These are phyloP conservation scores for Alloascoidea hylecoeti DNA, from an alignment of 805 yeast genomes.

Conservation along the genomic window DNA sequence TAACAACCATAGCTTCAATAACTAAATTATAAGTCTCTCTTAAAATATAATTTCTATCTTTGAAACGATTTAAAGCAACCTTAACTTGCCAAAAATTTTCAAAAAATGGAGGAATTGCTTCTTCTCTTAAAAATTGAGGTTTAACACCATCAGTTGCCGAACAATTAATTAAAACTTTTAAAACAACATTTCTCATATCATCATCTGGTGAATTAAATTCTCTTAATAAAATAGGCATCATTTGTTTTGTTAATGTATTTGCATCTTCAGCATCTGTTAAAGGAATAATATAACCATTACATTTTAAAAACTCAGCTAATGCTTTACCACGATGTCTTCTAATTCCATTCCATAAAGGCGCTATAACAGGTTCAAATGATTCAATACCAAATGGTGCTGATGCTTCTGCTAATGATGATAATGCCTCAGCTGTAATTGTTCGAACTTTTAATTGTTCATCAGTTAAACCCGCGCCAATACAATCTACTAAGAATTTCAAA, in stretches of 20 bases:
- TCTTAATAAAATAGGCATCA: constrained; percentile 49
- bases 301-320: constrained; percentile 61
- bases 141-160: constrained; percentile 44
- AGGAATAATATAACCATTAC: constrained; percentile 72
- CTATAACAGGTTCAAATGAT: constrained; percentile 61
- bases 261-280: constrained; percentile 78
- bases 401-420: constrained; percentile 67
- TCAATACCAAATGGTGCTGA: constrained; percentile 84
- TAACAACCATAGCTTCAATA: constrained; percentile 52
- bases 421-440: constrained; percentile 53
- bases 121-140: constrained; percentile 29
- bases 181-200: constrained; percentile 67
- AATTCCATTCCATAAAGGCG: constrained; percentile 72
- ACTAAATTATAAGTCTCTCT: constrained; percentile 41
- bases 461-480: constrained; percentile 39
- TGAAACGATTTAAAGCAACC: constrained; percentile 46
- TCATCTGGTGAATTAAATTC: constrained; percentile 78
- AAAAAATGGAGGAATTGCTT: constrained; percentile 49
- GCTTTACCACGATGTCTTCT: constrained; percentile 64
- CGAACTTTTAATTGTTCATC: constrained; percentile 63
- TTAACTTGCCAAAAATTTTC: constrained; percentile 72
- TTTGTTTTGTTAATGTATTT: constrained; percentile 61
- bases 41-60: constrained; percentile 10
- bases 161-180: constrained; percentile 54
- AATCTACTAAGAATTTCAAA: constrained; percentile 46